phyloP scores from a whole-genome alignment of 78 protist genomes.

The Protostelium mycophagum region DNA sequence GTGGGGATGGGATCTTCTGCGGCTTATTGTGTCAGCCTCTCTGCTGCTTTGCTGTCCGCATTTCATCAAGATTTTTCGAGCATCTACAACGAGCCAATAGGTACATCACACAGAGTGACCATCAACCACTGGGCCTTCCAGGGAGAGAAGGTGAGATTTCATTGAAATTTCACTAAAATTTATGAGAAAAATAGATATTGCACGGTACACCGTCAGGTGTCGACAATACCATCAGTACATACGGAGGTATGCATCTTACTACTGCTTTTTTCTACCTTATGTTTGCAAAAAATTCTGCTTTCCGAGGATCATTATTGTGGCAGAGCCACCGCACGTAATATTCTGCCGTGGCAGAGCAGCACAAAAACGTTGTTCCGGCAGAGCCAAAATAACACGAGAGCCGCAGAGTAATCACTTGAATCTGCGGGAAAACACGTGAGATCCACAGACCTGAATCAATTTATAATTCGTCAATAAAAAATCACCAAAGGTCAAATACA shows the following conservation, averaged over 20 bases:
- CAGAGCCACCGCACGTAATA: too few species aligned
- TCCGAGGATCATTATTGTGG: too few species aligned
- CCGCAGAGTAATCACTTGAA: too few species aligned
- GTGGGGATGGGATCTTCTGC: constrained; percentile 79
- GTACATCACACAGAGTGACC: constrained; percentile 11
- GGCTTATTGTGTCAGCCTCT: constrained; percentile 57
- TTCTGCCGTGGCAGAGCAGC: too few species aligned
- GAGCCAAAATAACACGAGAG: too few species aligned
- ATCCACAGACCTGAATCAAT: too few species aligned
- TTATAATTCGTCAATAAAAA: too few species aligned
- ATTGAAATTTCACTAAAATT: constrained; percentile 28
- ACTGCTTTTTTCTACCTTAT: too few species aligned
- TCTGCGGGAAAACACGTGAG: too few species aligned
- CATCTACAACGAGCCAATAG: background rate
- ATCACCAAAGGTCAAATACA: background rate
- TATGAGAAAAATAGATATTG: constrained; percentile 49
- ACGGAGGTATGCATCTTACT: constrained; percentile 20
- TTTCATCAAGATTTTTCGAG: background rate
- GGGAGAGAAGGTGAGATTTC: too few species aligned
- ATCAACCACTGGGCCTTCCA: constrained; percentile 47
- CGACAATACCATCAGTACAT: constrained; percentile 61
- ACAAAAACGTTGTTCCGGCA: too few species aligned
- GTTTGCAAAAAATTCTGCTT: too few species aligned
- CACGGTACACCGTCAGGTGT: constrained; percentile 76
- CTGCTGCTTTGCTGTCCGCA: constrained; percentile 32